A percentile compares a stretch with the other conserved stretches of the same genome.
These are phyloP conservation scores for Blastocystis sp. DNA, from an alignment of 352 stramenopile species.

Conservation along the genomic window DNA sequence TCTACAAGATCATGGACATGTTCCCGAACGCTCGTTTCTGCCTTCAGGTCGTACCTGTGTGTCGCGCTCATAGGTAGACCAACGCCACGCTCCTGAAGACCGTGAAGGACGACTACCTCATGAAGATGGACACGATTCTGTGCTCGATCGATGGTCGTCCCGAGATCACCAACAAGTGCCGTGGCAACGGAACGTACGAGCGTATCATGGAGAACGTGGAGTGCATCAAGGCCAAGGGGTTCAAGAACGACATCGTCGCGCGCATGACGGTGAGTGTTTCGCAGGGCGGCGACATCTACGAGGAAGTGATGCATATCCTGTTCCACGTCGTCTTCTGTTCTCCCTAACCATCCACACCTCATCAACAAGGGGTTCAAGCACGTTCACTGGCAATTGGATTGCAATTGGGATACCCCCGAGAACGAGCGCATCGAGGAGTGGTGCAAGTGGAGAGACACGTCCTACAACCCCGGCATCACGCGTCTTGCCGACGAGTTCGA, in stretches of 20 bases:
- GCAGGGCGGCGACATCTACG: slow-evolving; percentile 77
- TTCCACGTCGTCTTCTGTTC: neutral
- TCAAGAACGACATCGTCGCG: slow-evolving; percentile 77
- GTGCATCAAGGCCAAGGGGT: slow-evolving; percentile 77
- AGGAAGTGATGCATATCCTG: slow-evolving; percentile 77
- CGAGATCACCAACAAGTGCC: slow-evolving; percentile 76
- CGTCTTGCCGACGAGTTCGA: slow-evolving; percentile 76
- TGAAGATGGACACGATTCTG: slow-evolving; percentile 77
- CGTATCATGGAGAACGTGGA: slow-evolving; percentile 77
- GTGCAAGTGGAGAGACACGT: slow-evolving; percentile 76
- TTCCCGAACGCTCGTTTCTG: slow-evolving; percentile 73
- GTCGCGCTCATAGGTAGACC: slow-evolving; percentile 75
- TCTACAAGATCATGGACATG: slow-evolving; percentile 78
- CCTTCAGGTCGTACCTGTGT: slow-evolving; percentile 10
- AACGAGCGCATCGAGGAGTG: slow-evolving; percentile 76
- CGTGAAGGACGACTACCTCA: slow-evolving; percentile 75
- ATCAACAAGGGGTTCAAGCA: slow-evolving; percentile 76
- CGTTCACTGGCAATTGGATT: slow-evolving; percentile 78
- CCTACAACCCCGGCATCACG: slow-evolving; percentile 77
- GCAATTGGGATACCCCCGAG: slow-evolving; percentile 77
- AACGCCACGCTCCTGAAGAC: slow-evolving; percentile 78
- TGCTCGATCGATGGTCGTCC: slow-evolving; percentile 77
- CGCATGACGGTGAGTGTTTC: slow-evolving; percentile 77
- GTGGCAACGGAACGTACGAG: slow-evolving; percentile 76
- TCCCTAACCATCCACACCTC: slow-evolving; percentile 30